A percentile compares a stretch with the other conserved stretches of the same genome.
These are phyloP conservation scores for Chlorencoelia australis DNA, from an alignment of 2,329 filamentous ascomycete genomes.

Conservation along the genomic window DNA sequence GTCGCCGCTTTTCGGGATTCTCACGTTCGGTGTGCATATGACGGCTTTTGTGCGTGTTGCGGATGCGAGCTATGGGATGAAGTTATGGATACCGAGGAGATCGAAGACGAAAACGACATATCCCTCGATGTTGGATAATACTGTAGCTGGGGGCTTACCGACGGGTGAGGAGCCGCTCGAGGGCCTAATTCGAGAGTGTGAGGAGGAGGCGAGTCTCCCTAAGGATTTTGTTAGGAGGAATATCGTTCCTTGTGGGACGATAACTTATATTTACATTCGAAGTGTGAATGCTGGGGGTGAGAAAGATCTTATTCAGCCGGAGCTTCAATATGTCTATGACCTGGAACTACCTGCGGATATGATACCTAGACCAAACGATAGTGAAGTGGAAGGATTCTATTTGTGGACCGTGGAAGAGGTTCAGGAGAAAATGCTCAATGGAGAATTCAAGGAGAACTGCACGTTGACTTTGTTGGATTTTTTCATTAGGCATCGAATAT, in stretches of 20 bases:
- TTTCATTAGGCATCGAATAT: slow-evolving; percentile 72
- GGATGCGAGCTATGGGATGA: slow-evolving; percentile 44
- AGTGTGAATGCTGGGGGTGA: slow-evolving; percentile 70
- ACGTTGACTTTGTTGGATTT: slow-evolving; percentile 79
- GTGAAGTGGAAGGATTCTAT: slow-evolving; percentile 79
- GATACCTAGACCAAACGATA: slow-evolving; percentile 68
- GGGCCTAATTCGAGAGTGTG: slow-evolving; percentile 73
- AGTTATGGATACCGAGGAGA: slow-evolving; percentile 76
- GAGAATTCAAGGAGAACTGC: slow-evolving; percentile 90
- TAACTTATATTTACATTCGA: slow-evolving; percentile 80
- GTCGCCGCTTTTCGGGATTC: slow-evolving; percentile 62
- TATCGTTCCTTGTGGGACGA: slow-evolving; percentile 52
- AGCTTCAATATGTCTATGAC: slow-evolving; percentile 88
- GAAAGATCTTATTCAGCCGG: slow-evolving; percentile 73
- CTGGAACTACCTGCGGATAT: slow-evolving; percentile 62
- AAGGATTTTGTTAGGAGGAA: slow-evolving; percentile 54
- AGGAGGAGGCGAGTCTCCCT: slow-evolving; percentile 78
- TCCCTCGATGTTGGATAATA: slow-evolving; percentile 75
- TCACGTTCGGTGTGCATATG: slow-evolving; percentile 75
- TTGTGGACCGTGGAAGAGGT: slow-evolving; percentile 71
- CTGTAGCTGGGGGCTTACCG: slow-evolving; percentile 75
- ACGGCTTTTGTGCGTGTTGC: slow-evolving; percentile 54
- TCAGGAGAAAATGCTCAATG: slow-evolving; percentile 54
- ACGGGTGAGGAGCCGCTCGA: slow-evolving; percentile 73
- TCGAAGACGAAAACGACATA: slow-evolving; percentile 76